A percentile compares a stretch with the other conserved stretches of the same genome.
Conservation (phyloP, 2,329 filamentous ascomycete species). For the Aureobasidium sp. region DNA sequence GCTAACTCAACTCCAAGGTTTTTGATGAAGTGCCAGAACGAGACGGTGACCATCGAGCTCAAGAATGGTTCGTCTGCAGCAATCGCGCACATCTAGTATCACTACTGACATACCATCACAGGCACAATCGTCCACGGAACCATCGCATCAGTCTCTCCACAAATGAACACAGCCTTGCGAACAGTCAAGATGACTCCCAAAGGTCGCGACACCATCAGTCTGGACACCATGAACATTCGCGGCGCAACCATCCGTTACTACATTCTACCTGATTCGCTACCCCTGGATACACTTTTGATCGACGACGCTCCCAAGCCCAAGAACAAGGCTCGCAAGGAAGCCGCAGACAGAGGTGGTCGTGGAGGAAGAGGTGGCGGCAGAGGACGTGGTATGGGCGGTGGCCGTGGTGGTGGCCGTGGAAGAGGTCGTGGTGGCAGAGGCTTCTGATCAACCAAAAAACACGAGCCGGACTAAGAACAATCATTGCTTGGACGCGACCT, state of each 20-base stretch:
- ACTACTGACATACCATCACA: constrained; percentile 28
- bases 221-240: constrained; percentile 95
- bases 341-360: constrained; percentile 36
- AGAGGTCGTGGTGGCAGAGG: constrained; percentile 28
- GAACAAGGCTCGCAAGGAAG: constrained; percentile 98
- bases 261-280: constrained; percentile 91
- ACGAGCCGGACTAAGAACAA: background rate
- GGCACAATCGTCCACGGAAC: constrained; percentile 95
- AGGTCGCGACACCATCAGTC: constrained; percentile 74
- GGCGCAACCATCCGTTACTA: constrained; percentile 94
- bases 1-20: constrained; percentile 53
- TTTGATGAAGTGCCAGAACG: constrained; percentile 98
- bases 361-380: constrained; percentile 40
- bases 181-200: constrained; percentile 94
- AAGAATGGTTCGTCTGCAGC: constrained; percentile 70
- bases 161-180: constrained; percentile 96
- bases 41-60: constrained; percentile 95
- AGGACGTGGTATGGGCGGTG: constrained; percentile 30
- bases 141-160: constrained; percentile 89
- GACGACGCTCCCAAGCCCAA: constrained; percentile 97
- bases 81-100: background rate
- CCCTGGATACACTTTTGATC: constrained; percentile 88
- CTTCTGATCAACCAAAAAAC: constrained; percentile 2
- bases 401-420: constrained; percentile 19
- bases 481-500: background rate